These are phyloP conservation scores for Viola odorata DNA, from an alignment of 345 rosid species.

Conservation along the genomic window DNA sequence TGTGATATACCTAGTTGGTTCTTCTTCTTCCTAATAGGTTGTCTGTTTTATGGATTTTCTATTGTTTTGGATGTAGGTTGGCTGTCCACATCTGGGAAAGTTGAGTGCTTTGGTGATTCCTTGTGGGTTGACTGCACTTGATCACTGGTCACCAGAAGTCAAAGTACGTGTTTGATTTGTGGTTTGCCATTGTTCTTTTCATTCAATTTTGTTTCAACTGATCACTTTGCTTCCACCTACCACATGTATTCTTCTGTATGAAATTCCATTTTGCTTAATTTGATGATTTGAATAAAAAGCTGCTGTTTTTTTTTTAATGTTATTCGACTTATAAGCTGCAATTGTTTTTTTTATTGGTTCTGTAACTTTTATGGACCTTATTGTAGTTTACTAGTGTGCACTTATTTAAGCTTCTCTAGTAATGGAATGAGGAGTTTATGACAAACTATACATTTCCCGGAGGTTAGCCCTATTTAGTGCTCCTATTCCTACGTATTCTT, in stretches of 20 bases:
- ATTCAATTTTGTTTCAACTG: not conserved
- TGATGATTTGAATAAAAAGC: too few relatives aligned
- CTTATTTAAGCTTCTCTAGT: not conserved
- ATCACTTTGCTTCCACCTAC: not conserved
- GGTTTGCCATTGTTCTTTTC: not conserved
- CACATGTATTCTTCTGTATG: too few relatives aligned
- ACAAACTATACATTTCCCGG: too few relatives aligned
- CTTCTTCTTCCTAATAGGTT: not conserved
- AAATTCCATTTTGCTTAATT: too few relatives aligned
- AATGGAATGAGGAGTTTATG: not conserved
- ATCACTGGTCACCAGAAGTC: conserved; percentile 88
- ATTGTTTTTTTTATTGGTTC: too few relatives aligned
- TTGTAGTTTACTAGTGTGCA: not conserved
- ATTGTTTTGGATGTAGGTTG: conserved; percentile 39
- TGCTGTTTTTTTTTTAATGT: too few relatives aligned
- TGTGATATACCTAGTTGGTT: not conserved
- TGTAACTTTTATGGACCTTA: not conserved
- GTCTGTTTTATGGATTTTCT: not conserved
- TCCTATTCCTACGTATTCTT: too few relatives aligned
- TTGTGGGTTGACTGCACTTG: conserved; percentile 81
- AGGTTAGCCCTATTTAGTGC: not conserved
- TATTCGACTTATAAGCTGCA: too few relatives aligned
- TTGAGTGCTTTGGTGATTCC: conserved; percentile 70
- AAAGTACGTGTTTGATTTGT: conserved; percentile 47
- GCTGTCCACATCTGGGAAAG: conserved; percentile 47